Evolutionary conservation across 805 yeast genomes (phyloP).

Genomic region (Schwanniomyces polymorphus): DNA sequence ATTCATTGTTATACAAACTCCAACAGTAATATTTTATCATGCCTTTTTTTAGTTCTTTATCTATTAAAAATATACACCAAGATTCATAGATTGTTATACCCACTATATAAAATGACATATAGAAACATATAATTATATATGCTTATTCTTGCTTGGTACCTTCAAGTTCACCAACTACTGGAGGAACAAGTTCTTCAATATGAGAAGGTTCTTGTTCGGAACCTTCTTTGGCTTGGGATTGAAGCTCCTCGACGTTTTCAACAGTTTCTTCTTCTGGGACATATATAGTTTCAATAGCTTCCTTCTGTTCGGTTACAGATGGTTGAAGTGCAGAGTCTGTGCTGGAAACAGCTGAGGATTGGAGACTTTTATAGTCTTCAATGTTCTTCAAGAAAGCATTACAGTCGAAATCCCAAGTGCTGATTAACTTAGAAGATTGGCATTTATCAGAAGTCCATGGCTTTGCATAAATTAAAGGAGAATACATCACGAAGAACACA

Average conservation of each 20-base stretch:
- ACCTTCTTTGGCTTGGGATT: slow-evolving; percentile 3
- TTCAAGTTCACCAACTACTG: slow-evolving; percentile 11
- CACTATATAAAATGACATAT: not conserved
- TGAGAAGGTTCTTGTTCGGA: slow-evolving; percentile 4
- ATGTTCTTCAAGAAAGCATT: slow-evolving; percentile 44
- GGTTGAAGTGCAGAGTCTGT: not conserved
- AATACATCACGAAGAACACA: slow-evolving; percentile 57
- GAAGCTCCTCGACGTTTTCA: slow-evolving; percentile 4
- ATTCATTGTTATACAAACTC: too few relatives aligned
- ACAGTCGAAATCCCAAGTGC: slow-evolving; percentile 91
- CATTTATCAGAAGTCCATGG: slow-evolving; percentile 79
- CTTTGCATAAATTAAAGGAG: slow-evolving; percentile 75
- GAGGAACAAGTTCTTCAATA: slow-evolving; percentile 9
- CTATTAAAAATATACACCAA: too few relatives aligned
- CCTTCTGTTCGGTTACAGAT: slow-evolving; percentile 12
- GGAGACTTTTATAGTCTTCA: slow-evolving; percentile 19
- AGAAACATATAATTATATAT: not conserved
- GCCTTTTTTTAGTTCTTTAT: too few relatives aligned
- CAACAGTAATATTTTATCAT: too few relatives aligned
- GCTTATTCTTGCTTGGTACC: slow-evolving; percentile 7
- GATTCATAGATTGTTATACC: not conserved
- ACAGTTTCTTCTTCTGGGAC: slow-evolving; percentile 7
- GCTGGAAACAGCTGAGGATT: slow-evolving; percentile 6
- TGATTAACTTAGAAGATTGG: slow-evolving; percentile 53
- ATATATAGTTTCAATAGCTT: slow-evolving; percentile 24